Evolutionary conservation across 2,329 filamentous ascomycete genomes (phyloP).

Genomic region (Penicillium sp.): DNA sequence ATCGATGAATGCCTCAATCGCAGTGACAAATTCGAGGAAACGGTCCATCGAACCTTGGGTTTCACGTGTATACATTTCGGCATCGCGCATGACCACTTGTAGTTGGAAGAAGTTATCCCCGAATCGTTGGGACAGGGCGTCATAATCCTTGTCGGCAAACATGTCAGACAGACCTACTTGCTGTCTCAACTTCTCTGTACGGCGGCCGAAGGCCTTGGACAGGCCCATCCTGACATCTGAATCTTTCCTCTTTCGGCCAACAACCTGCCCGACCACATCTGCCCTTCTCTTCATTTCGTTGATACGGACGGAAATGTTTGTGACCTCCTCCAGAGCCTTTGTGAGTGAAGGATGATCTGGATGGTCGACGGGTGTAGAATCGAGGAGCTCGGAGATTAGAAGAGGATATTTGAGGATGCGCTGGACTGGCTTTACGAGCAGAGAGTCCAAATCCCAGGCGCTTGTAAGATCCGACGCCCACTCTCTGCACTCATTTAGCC

Average conservation of each 20-base stretch:
- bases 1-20: slow-evolving; percentile 82
- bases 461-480: slow-evolving; percentile 90
- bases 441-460: slow-evolving; percentile 92
- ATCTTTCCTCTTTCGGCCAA: slow-evolving; percentile 83
- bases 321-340: slow-evolving; percentile 72
- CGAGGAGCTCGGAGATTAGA: slow-evolving; percentile 77
- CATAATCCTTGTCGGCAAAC: slow-evolving; percentile 81
- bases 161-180: slow-evolving; percentile 68
- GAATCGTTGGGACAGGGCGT: slow-evolving; percentile 81
- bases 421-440: slow-evolving; percentile 97
- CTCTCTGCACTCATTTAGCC: slow-evolving; percentile 91
- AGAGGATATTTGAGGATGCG: slow-evolving; percentile 92
- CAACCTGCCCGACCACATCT: slow-evolving; percentile 87
- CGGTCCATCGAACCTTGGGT: slow-evolving; percentile 79
- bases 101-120: slow-evolving; percentile 90
- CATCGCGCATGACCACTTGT: slow-evolving; percentile 89
- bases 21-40: slow-evolving; percentile 78
- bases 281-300: slow-evolving; percentile 96
- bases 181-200: slow-evolving; percentile 82
- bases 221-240: slow-evolving; percentile 84
- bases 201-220: slow-evolving; percentile 86
- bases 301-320: slow-evolving; percentile 69
- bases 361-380: slow-evolving; percentile 79
- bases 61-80: slow-evolving; percentile 89
- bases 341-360: slow-evolving; percentile 77